phyloP scores from a whole-genome alignment of 352 stramenopile genomes.

The Pythium biforme region DNA sequence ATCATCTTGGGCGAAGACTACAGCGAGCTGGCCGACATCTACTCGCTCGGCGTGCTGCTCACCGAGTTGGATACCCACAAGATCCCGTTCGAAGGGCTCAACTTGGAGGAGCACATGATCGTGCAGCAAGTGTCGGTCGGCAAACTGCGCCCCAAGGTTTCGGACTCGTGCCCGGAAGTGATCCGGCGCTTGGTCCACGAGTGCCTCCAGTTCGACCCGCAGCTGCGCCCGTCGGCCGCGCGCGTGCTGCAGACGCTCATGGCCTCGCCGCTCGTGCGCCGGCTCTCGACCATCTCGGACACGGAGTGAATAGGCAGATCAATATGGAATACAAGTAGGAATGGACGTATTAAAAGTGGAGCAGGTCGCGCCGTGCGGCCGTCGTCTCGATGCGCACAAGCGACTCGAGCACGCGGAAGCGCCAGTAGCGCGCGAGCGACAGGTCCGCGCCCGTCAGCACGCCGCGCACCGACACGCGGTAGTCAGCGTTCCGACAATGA shows the following conservation, averaged over 20 bases:
- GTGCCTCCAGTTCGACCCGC: conserved; percentile 79
- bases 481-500: background rate
- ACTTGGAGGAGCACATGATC: conserved; percentile 78
- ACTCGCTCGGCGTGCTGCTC: conserved; percentile 47
- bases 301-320: too few species aligned
- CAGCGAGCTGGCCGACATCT: conserved; percentile 47
- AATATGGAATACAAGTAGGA: too few species aligned
- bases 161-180: conserved; percentile 70
- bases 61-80: conserved; percentile 45
- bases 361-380: conserved; percentile 1
- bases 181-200: conserved; percentile 76
- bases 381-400: background rate
- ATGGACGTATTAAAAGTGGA: too few species aligned
- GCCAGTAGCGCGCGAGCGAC: conserved; percentile 1
- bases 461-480: conserved; percentile 2
- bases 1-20: conserved; percentile 74
- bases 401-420: conserved; percentile 5
- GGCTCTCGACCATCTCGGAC: conserved; percentile 44
- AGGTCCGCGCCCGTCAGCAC: background rate
- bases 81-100: conserved; percentile 48
- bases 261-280: conserved; percentile 57
- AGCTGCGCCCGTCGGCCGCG: conserved; percentile 59
- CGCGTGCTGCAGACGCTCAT: conserved; percentile 73
- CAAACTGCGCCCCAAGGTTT: conserved; percentile 76
- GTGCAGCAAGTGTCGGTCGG: conserved; percentile 77